These are phyloP conservation scores for Calocybe gangraenosa DNA, from an alignment of 768 basidiomycete genomes.

Conservation along the genomic window DNA sequence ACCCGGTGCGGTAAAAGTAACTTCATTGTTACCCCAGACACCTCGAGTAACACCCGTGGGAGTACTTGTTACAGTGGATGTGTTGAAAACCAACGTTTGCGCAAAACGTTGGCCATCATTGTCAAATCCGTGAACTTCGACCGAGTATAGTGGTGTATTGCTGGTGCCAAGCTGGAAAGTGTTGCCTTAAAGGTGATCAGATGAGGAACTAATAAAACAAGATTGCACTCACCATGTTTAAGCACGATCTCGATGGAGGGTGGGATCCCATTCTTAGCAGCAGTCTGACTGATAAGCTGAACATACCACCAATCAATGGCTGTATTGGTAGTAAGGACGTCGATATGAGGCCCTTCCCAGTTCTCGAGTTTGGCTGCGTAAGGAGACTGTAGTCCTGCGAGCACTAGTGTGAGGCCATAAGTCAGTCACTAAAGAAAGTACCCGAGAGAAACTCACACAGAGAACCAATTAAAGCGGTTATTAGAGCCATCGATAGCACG, in stretches of 20 bases:
- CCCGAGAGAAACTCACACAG: too few relatives aligned
- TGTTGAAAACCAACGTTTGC: conserved; percentile 8
- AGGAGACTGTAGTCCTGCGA: too few relatives aligned
- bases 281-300: conserved; percentile 10
- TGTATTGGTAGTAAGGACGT: conserved; percentile 6
- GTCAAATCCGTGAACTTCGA: conserved; percentile 14
- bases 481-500: too few relatives aligned
- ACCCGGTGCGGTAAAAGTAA: neutral
- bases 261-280: conserved; percentile 12
- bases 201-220: neutral
- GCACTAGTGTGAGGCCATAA: too few relatives aligned
- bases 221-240: conserved; percentile 10
- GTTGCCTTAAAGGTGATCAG: conserved; percentile 8
- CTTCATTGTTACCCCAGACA: conserved; percentile 12
- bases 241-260: conserved; percentile 13
- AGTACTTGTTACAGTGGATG: conserved; percentile 3
- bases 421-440: too few relatives aligned
- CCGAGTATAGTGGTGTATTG: conserved; percentile 11
- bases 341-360: conserved; percentile 10
- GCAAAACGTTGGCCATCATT: conserved; percentile 11
- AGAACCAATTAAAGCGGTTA: too few relatives aligned
- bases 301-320: conserved; percentile 17
- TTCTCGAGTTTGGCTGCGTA: neutral
- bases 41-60: conserved; percentile 5
- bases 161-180: conserved; percentile 9